Evolutionary conservation across 305 asterid species (phyloP).

Genomic region (Stenogyne calaminthoides): DNA sequence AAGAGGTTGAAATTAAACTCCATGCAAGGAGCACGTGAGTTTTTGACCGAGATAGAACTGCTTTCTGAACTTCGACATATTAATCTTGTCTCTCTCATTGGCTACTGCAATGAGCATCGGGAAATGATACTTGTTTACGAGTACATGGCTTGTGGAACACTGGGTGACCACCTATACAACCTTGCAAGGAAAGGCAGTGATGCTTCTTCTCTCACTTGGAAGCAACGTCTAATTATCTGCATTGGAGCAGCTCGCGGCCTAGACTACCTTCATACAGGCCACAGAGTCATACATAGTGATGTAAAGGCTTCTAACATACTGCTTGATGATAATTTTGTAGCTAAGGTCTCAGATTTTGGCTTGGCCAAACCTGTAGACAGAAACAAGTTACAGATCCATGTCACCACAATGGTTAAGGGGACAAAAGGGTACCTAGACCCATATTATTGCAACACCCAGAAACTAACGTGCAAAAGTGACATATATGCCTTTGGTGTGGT

Average conservation of each 20-base stretch:
- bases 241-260: too few species aligned
- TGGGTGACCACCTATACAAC: too few species aligned
- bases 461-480: constrained; percentile 39
- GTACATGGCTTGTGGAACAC: too few species aligned
- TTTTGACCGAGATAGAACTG: constrained; percentile 34
- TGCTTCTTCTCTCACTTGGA: too few species aligned
- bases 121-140: too few species aligned
- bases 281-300: too few species aligned
- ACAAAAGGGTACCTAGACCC: constrained; percentile 52
- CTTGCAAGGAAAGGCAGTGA: too few species aligned
- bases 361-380: constrained; percentile 39
- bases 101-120: too few species aligned
- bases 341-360: constrained; percentile 59
- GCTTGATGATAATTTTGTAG: too few species aligned
- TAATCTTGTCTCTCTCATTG: neutral
- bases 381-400: constrained; percentile 29
- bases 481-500: constrained; percentile 55
- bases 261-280: too few species aligned
- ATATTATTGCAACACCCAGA: constrained; percentile 27
- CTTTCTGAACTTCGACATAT: constrained; percentile 24
- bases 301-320: too few species aligned
- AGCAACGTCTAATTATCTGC: too few species aligned
- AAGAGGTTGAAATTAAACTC: constrained; percentile 32
- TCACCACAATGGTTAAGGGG: constrained; percentile 42
- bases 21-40: constrained; percentile 37